Evolutionary conservation across 441 rosid genomes (phyloP).

Genomic region (Cnidoscolus chayamansa): DNA sequence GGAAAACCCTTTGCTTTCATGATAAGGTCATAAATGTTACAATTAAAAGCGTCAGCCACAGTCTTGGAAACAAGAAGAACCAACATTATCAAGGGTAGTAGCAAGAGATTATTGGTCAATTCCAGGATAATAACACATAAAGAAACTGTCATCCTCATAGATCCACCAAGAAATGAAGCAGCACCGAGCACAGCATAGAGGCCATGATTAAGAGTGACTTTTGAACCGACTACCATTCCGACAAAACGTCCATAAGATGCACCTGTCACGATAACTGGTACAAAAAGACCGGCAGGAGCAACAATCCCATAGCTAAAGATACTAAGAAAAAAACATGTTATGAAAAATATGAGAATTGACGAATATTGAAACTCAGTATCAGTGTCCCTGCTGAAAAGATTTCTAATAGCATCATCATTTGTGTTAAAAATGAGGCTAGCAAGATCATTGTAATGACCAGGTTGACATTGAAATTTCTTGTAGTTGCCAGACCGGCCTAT

Average conservation of each 20-base stretch:
- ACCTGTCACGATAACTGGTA: slow-evolving; percentile 77
- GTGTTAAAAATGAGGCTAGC: slow-evolving; percentile 95
- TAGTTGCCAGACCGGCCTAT: slow-evolving; percentile 79
- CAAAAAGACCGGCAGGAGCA: slow-evolving; percentile 80
- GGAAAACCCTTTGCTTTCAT: slow-evolving; percentile 89
- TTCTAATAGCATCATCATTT: slow-evolving; percentile 77
- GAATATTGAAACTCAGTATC: slow-evolving; percentile 62
- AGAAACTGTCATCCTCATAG: slow-evolving; percentile 88
- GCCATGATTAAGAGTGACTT: slow-evolving; percentile 58
- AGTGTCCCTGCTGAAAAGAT: slow-evolving; percentile 80
- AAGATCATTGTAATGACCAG: slow-evolving; percentile 75
- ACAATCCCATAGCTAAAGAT: slow-evolving; percentile 75
- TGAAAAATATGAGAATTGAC: slow-evolving; percentile 55
- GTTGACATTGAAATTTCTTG: slow-evolving; percentile 75
- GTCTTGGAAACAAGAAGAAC: slow-evolving; percentile 82
- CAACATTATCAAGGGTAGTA: slow-evolving; percentile 81
- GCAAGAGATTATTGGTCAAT: slow-evolving; percentile 65
- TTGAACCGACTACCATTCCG: slow-evolving; percentile 61
- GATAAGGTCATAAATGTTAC: slow-evolving; percentile 66
- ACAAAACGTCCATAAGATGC: slow-evolving; percentile 77
- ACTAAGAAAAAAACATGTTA: slow-evolving; percentile 65
- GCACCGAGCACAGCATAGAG: slow-evolving; percentile 87
- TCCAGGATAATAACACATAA: slow-evolving; percentile 78
- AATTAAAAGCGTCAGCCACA: slow-evolving; percentile 75
- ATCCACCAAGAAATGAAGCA: slow-evolving; percentile 83